phyloP scores from a whole-genome alignment of 148 eudicot genomes.

The Limonium bicolor region DNA sequence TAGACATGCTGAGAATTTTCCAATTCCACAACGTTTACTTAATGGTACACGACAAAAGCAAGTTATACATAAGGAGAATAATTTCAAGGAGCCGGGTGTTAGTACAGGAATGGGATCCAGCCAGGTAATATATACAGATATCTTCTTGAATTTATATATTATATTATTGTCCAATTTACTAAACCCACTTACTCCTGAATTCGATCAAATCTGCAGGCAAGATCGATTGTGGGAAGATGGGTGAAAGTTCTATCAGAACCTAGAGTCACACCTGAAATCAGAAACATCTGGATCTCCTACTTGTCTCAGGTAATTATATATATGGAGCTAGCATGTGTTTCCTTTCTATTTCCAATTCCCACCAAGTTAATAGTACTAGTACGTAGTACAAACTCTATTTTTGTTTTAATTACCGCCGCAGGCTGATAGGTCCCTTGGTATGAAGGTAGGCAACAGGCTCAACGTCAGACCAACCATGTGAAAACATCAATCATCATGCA shows the following conservation, averaged over 20 bases:
- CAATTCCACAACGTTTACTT: slow-evolving; percentile 47
- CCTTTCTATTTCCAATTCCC: not conserved
- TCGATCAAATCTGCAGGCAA: slow-evolving; percentile 70
- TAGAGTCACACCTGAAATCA: slow-evolving; percentile 74
- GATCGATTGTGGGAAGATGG: slow-evolving; percentile 68
- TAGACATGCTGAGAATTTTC: slow-evolving; percentile 80
- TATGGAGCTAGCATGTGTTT: not conserved
- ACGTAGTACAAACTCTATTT: not conserved
- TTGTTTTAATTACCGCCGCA: slow-evolving; percentile 9
- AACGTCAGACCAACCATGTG: slow-evolving; percentile 75
- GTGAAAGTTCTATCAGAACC: slow-evolving; percentile 66
- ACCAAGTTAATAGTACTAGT: not conserved
- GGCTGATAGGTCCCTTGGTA: slow-evolving; percentile 78
- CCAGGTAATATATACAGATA: too few species aligned
- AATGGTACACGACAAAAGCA: slow-evolving; percentile 66
- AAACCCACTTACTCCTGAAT: too few species aligned
- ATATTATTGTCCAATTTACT: too few species aligned
- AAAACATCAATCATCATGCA: too few species aligned
- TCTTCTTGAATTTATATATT: too few species aligned
- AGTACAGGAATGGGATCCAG: slow-evolving; percentile 69
- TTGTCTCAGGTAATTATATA: slow-evolving; percentile 77
- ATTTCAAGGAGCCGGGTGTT: slow-evolving; percentile 89
- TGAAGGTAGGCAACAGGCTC: slow-evolving; percentile 67
- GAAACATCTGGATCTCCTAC: slow-evolving; percentile 80
- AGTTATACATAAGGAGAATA: slow-evolving; percentile 65